phyloP scores from a whole-genome alignment of 31 red algal genomes.

The Porphyra umbilicalis region DNA sequence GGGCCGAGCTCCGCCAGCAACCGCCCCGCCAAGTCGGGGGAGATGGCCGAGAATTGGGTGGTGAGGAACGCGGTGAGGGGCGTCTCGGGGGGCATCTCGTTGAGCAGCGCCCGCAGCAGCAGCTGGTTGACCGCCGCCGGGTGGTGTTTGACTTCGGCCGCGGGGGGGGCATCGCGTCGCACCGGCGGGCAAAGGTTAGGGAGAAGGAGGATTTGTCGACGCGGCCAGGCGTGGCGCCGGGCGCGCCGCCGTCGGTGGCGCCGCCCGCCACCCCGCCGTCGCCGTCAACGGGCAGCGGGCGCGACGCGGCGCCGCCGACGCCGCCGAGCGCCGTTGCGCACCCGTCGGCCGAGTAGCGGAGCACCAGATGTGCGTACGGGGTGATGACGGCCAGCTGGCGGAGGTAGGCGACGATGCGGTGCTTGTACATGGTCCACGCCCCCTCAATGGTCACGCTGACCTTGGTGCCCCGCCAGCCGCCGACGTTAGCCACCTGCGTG shows the following conservation, averaged over 20 bases:
- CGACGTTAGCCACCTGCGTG: constrained; percentile 20
- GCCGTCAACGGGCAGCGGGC: not conserved
- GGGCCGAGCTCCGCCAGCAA: constrained; percentile 66
- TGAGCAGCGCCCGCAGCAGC: constrained; percentile 71
- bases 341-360: constrained; percentile 26
- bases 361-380: constrained; percentile 73
- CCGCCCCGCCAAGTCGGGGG: constrained; percentile 33
- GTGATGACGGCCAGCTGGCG: constrained; percentile 96
- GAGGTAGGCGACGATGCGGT: constrained; percentile 77
- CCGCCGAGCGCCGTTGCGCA: not conserved
- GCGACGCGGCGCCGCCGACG: not conserved
- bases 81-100: constrained; percentile 28
- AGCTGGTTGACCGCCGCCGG: constrained; percentile 86
- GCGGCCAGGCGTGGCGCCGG: not conserved
- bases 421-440: constrained; percentile 76
- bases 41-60: constrained; percentile 48
- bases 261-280: not conserved
- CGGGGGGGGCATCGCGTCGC: constrained; percentile 66
- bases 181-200: constrained; percentile 59
- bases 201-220: constrained; percentile 48
- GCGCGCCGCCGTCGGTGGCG: not conserved
- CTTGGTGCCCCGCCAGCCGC: constrained; percentile 54
- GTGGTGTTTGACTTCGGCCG: constrained; percentile 86
- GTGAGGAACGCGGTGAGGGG: constrained; percentile 52
- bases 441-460: constrained; percentile 79